These are phyloP conservation scores for Saccharomyces uvarum DNA, from an alignment of 1,139 yeast genomes.

Conservation along the genomic window DNA sequence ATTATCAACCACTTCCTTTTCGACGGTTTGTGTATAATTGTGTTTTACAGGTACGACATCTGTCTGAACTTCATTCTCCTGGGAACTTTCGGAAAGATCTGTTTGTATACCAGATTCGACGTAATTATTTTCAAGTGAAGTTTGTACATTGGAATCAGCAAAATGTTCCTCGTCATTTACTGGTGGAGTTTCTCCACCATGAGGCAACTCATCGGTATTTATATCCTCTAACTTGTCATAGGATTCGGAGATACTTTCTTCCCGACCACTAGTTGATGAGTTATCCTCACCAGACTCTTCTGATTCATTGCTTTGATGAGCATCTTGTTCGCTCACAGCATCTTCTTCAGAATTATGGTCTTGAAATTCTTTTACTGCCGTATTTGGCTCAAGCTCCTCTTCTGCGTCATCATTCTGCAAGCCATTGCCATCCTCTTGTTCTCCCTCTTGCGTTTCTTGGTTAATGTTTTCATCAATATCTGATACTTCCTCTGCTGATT, in stretches of 20 bases:
- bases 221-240: slow-evolving; percentile 18
- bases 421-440: slow-evolving; percentile 2
- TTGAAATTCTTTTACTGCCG: background rate
- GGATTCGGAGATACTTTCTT: slow-evolving; percentile 11
- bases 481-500: slow-evolving; percentile 1
- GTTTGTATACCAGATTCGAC: background rate
- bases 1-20: slow-evolving; percentile 10
- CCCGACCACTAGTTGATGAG: background rate
- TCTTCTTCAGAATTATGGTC: background rate
- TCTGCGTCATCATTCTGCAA: background rate
- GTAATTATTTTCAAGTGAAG: background rate
- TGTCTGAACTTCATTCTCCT: slow-evolving; percentile 11
- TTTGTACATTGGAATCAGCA: background rate
- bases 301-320: background rate
- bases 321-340: background rate
- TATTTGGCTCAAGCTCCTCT: background rate
- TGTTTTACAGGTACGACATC: slow-evolving; percentile 1
- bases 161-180: slow-evolving; percentile 5
- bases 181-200: slow-evolving; percentile 11
- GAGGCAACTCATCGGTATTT: slow-evolving; percentile 3
- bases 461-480: slow-evolving; percentile 1
- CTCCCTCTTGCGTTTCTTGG: slow-evolving; percentile 3
- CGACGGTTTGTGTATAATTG: slow-evolving; percentile 10
- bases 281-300: background rate
- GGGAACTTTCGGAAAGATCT: background rate